Evolutionary conservation across 768 basidiomycete species (phyloP), one percentile per base, ranked within the genome.

Genomic region (Mycena leptocephala): DNA sequence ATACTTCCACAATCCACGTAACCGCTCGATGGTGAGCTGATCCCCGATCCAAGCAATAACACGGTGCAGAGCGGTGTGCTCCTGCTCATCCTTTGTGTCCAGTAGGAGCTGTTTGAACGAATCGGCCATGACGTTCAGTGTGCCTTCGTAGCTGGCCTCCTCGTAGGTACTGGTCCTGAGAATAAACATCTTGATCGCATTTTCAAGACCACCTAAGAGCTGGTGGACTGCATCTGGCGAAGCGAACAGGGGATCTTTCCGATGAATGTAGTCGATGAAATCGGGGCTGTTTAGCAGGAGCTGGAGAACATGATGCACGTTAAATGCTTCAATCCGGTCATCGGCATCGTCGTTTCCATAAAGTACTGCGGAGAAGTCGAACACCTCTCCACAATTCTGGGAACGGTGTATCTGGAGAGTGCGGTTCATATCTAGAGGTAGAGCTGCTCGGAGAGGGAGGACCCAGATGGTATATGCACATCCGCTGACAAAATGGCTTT

Each of bases 41-140:
- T 86, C 86, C 0, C 86, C 82, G 39, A 82, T 70, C 84, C 84
- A 87, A 0, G 78, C 41, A 18, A 86, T 64, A 1, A 86, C 18
- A 0, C 65, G 33, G 6, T 83, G 65, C 0, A 67, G 14, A 11
- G 51, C 51, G 6, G 66, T 68, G 13, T 28, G 16, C 35, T 2
- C 30, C 35, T 67, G 65, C 39, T 61, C 73, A 20, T 59, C 65
- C 26, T 11, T 24, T 1, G 41, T 24, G 16, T 59, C 24, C 3
- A 59, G 39, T 1, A 24, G 32, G 3, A 74, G 43, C 26, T 74
- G 65, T 2, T 22, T n/a, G 30, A 74, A 62, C n/a, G n/a, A n/a
- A n/a, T 2, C 10, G 5, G 10, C 32, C 35, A 22, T 37, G 35
- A 67, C 30, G 4, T 53, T 30, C 6, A 51, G 5, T 0, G 65